Conservation (phyloP, 2,329 filamentous ascomycete genomes). For the Diaporthe aspalathi region DNA sequence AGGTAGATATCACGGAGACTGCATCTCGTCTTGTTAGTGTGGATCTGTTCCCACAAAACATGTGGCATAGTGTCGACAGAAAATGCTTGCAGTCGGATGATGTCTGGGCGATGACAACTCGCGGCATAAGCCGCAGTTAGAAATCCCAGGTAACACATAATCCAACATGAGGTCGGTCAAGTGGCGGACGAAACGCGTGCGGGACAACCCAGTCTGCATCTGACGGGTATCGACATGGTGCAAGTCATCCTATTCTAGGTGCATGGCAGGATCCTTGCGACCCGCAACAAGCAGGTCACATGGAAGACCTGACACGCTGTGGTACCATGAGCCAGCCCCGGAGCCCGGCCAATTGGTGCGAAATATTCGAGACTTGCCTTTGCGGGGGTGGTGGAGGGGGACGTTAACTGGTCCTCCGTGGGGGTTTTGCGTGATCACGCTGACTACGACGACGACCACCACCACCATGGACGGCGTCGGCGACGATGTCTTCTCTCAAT, state of each 20-base stretch:
- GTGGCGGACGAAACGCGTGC: not conserved
- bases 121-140: too few relatives aligned
- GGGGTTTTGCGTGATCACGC: slow-evolving; percentile 1
- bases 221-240: too few relatives aligned
- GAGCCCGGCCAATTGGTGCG: slow-evolving; percentile 24
- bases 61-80: too few relatives aligned
- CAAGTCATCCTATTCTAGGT: too few relatives aligned
- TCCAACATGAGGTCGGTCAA: not conserved
- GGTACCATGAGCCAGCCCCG: not conserved
- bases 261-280: not conserved
- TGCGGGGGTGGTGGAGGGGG: not conserved
- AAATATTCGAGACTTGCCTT: not conserved
- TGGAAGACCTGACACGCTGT: slow-evolving; percentile 3
- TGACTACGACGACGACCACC: not conserved
- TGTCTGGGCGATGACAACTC: too few relatives aligned
- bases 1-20: too few relatives aligned
- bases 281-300: not conserved
- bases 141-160: too few relatives aligned
- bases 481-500: not conserved
- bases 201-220: not conserved
- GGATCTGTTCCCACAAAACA: too few relatives aligned
- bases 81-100: too few relatives aligned
- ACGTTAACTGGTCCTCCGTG: not conserved
- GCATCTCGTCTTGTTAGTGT: too few relatives aligned
- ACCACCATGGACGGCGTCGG: not conserved